Evolutionary conservation across 2,329 filamentous ascomycete species (phyloP).

Genomic region (Phyllosticta paracitricarpa): DNA sequence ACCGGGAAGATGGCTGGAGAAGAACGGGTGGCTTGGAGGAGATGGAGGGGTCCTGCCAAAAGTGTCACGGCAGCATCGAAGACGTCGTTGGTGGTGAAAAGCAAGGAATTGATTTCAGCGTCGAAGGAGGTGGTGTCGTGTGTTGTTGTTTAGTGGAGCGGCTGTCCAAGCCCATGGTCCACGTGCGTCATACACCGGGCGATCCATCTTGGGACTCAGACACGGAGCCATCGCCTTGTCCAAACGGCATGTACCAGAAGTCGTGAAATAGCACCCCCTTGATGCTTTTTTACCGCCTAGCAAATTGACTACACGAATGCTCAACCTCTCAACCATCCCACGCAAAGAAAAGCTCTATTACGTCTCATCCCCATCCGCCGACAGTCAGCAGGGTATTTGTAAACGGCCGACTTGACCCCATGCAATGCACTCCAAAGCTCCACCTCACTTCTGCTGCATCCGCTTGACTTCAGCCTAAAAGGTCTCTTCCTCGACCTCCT

Average conservation of each 20-base stretch:
- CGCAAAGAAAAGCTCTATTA: neutral
- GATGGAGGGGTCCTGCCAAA: neutral
- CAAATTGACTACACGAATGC: neutral
- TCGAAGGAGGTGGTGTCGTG: neutral
- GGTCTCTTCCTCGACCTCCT: conserved; percentile 51
- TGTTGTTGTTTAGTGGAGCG: neutral
- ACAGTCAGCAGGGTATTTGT: conserved; percentile 11
- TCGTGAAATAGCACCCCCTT: neutral
- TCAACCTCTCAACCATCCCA: neutral
- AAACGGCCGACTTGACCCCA: conserved; percentile 10
- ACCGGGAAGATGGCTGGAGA: neutral
- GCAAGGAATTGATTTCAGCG: neutral
- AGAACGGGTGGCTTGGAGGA: neutral
- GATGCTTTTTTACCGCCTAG: neutral
- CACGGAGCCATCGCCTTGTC: neutral
- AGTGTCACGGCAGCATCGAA: neutral
- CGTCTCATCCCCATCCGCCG: neutral
- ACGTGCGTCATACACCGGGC: neutral
- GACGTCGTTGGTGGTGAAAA: neutral
- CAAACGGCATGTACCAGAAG: neutral
- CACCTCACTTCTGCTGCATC: neutral
- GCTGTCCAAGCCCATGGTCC: neutral
- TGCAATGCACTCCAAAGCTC: conserved; percentile 8
- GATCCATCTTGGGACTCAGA: neutral
- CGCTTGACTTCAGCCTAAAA: conserved; percentile 7